A percentile compares a stretch with the other conserved stretches of the same genome.
phyloP scores from a whole-genome alignment of 768 basidiomycete species.

The Mrakia hoshinonis region DNA sequence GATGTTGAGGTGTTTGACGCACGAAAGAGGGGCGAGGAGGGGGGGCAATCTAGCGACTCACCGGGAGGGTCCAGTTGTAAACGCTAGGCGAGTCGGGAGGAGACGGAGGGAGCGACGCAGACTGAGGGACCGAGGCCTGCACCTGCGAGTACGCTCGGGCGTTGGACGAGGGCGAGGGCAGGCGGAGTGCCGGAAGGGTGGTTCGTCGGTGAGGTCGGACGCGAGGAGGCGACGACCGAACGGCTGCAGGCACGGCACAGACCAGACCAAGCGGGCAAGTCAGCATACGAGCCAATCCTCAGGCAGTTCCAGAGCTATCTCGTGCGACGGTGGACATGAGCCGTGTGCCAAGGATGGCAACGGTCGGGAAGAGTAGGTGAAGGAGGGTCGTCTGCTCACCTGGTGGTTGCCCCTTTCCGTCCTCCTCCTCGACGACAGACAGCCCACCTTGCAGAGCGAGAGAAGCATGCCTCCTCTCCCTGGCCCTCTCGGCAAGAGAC shows the following conservation, averaged over 20 bases:
- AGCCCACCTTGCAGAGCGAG: background rate
- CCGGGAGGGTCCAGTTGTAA: slow-evolving; percentile 5
- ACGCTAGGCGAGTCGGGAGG: background rate
- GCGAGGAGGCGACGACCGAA: background rate
- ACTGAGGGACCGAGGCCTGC: background rate
- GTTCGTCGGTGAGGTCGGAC: background rate
- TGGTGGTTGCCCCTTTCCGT: background rate
- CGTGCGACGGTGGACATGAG: no score
- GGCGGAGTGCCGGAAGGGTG: background rate
- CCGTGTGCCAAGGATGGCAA: background rate
- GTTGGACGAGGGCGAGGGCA: background rate
- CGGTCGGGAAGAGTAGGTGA: background rate
- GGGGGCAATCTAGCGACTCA: no score
- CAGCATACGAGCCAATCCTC: no score
- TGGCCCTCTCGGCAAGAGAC: background rate
- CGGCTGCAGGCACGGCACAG: background rate
- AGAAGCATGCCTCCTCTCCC: background rate
- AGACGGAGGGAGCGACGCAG: background rate
- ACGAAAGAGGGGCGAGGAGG: no score
- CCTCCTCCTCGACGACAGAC: background rate
- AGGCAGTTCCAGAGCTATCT: no score
- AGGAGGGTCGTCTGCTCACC: background rate
- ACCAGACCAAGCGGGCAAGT: no score
- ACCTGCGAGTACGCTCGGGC: background rate
- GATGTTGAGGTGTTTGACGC: background rate